phyloP scores from a whole-genome alignment of 1,284 basidiomycete genomes.

The Leucoagaricus sp. region DNA sequence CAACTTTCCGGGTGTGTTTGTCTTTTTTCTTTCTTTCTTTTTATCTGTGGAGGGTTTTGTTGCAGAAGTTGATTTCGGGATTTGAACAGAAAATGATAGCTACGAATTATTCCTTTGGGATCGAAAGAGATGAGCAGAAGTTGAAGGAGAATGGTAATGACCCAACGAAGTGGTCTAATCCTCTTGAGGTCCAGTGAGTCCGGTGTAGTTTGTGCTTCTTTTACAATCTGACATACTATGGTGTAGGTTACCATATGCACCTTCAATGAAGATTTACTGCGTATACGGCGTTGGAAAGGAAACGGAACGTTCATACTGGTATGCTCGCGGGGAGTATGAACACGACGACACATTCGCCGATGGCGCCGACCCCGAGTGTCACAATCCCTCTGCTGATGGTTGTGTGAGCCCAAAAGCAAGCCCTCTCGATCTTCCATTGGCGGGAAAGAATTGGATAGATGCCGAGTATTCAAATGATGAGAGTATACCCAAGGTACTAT shows the following conservation, averaged over 20 bases:
- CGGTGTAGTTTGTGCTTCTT: not conserved
- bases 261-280: slow-evolving; percentile 92
- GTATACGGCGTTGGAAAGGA: slow-evolving; percentile 97
- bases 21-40: not conserved
- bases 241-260: slow-evolving; percentile 81
- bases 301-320: slow-evolving; percentile 92
- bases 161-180: slow-evolving; percentile 92
- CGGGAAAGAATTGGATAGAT: slow-evolving; percentile 81
- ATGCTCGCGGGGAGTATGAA: slow-evolving; percentile 70
- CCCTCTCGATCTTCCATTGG: slow-evolving; percentile 60
- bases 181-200: slow-evolving; percentile 79
- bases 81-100: slow-evolving; percentile 78
- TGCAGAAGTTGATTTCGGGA: slow-evolving; percentile 3
- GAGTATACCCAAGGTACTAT: slow-evolving; percentile 56
- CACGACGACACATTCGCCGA: slow-evolving; percentile 63
- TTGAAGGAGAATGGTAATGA: slow-evolving; percentile 71
- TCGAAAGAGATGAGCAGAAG: slow-evolving; percentile 75
- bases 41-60: not conserved
- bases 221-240: not conserved
- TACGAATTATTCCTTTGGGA: slow-evolving; percentile 91
- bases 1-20: slow-evolving; percentile 70
- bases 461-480: slow-evolving; percentile 72
- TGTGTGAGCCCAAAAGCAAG: slow-evolving; percentile 45
- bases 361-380: slow-evolving; percentile 34
- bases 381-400: slow-evolving; percentile 35